Evolutionary conservation across 2,329 filamentous ascomycete genomes (phyloP).

Genomic region (Aschersonia sp.): DNA sequence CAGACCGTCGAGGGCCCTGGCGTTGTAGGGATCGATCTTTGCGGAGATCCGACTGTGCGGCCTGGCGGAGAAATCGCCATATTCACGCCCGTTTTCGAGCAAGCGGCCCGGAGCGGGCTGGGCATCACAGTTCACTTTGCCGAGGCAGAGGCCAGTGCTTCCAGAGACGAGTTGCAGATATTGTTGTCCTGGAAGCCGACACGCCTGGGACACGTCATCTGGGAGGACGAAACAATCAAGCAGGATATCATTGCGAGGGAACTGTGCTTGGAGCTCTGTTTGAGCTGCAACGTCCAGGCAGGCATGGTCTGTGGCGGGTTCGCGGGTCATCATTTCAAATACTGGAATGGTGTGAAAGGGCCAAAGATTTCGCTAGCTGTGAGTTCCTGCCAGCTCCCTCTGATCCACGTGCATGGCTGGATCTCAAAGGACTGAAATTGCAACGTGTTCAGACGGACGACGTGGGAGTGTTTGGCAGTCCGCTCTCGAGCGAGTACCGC

Average conservation of each 20-base stretch:
- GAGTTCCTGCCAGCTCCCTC: conserved; percentile 20
- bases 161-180: conserved; percentile 43
- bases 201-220: conserved; percentile 66
- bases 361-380: conserved; percentile 55
- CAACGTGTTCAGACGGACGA: conserved; percentile 53
- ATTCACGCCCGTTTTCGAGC: conserved; percentile 43
- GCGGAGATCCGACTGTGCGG: conserved; percentile 49
- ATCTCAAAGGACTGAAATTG: too few relatives aligned
- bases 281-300: conserved; percentile 70
- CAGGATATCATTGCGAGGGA: conserved; percentile 33
- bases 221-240: conserved; percentile 49
- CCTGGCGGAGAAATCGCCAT: conserved; percentile 42
- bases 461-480: conserved; percentile 67
- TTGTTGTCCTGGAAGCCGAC: conserved; percentile 53
- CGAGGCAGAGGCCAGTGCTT: conserved; percentile 45
- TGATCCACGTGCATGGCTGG: background rate
- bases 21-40: conserved; percentile 65
- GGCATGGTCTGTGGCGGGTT: conserved; percentile 55
- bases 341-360: conserved; percentile 47
- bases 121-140: conserved; percentile 67
- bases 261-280: conserved; percentile 60
- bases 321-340: conserved; percentile 62
- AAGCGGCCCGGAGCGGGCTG: conserved; percentile 40
- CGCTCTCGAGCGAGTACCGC: conserved; percentile 62
- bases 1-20: conserved; percentile 29